Evolutionary conservation across 116 monocot genomes (phyloP), one percentile per base, ranked within the genome.

Genomic region (Zostera marina): DNA sequence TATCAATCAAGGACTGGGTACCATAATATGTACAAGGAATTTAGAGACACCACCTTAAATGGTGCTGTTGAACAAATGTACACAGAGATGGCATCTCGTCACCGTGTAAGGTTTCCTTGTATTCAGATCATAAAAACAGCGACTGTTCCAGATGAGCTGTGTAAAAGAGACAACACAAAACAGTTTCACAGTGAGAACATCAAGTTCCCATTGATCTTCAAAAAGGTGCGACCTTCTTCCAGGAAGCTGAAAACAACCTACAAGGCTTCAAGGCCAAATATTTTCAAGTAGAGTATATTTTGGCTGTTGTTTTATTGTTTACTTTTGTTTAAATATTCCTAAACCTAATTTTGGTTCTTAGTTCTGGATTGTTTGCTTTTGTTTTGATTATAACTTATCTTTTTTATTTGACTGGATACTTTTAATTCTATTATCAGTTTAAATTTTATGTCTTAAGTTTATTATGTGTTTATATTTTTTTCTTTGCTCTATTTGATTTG

Each of bases 11-110:
- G 86, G 53, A 86, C 86, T 0, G 86, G 86, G 3, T 81, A 86
- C 44, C 86, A 86, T 64, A 85, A 85, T 71, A 85, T 85, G 85
- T 85, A 85, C 81, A 85, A 85, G 70, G 85, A 85, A 62, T 85
- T 72, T 73, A 65, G 86, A 24, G 86, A 86, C 52, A 86, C 86
- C 16, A 86, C 81, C 0, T 54, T 81, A 47, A 81, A 86, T 12
- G 86, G 86, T 3, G 75, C 76, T 0, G 86, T 86, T 10, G 85
- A 85, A 70, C 77, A 80, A 41, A 85, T 85, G 80, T 85, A 85
- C 77, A 77, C 71, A 14, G 85, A 85, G 73, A 85, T 85, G 85
- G 78, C 85, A 8, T 85, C 85, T 14, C 77, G 81, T 4, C 85
- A 85, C 56, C 68, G 78, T n/a, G 85, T 85, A 16, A 68, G 85